A percentile compares a stretch with the other conserved stretches of the same genome.
These are phyloP conservation scores for Trichoderma erinaceum DNA, from an alignment of 495 filamentous ascomycete species.

Conservation along the genomic window DNA sequence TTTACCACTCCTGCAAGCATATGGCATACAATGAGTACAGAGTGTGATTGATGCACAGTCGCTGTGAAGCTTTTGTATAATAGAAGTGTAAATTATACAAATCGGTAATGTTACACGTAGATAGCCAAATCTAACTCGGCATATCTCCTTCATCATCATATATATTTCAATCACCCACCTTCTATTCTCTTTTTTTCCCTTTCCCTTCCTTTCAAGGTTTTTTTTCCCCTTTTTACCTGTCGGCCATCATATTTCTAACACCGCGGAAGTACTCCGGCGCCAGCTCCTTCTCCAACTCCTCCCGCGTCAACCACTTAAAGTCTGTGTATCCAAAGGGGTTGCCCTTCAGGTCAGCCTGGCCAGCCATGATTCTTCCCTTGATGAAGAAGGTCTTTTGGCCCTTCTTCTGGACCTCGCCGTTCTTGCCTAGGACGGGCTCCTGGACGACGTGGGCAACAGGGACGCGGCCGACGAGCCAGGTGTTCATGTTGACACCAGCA, in stretches of 20 bases:
- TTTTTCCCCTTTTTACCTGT: conserved; percentile 49
- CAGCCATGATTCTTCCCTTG: conserved; percentile 91
- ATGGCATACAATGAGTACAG: too few relatives aligned
- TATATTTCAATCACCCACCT: neutral
- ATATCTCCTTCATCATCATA: neutral
- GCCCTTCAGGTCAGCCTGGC: conserved; percentile 72
- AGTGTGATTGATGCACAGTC: neutral
- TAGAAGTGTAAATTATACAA: neutral
- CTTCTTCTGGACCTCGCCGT: conserved; percentile 25
- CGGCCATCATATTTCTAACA: conserved; percentile 74
- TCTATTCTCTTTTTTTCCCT: neutral
- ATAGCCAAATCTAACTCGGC: neutral
- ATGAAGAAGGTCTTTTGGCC: conserved; percentile 92
- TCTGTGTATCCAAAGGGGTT: conserved; percentile 70
- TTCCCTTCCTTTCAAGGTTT: too few relatives aligned
- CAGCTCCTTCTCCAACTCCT: conserved; percentile 69
- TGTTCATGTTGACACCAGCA: conserved; percentile 95
- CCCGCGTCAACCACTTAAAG: conserved; percentile 87
- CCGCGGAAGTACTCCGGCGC: conserved; percentile 58
- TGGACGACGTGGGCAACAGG: conserved; percentile 74
- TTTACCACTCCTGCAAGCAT: too few relatives aligned
- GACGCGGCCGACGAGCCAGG: conserved; percentile 89
- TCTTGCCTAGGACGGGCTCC: conserved; percentile 35
- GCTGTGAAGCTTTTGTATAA: neutral
- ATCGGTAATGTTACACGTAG: conserved; percentile 3